Evolutionary conservation across 164 flowering plant genomes (phyloP), one percentile per base, ranked within the genome.

Genomic region (Akebia trifoliata): DNA sequence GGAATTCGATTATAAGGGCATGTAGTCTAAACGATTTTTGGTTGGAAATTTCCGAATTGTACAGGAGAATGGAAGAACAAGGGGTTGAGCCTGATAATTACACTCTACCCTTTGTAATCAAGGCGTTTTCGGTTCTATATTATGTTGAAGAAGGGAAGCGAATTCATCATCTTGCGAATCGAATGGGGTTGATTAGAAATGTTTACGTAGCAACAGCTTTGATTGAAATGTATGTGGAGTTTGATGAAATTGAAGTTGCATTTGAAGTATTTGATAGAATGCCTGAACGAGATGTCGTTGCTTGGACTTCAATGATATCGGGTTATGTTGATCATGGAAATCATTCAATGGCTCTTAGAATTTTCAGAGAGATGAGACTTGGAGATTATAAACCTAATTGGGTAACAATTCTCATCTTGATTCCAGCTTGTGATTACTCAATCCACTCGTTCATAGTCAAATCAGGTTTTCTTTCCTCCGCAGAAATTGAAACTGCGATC

Each of bases 91-190:
- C 73, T 29, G 73, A 70, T 56, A 24, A 52, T n/a, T 65, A 60
- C 59, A 70, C 73, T 17, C 63, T 65, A n/a, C 73, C 73, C 15
- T 70, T 70, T 61, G 69, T 70, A 8, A 57, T 65, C 47, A 70
- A 65, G 54, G 69, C 69, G 4, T 70, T 61, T 65, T 29, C 69
- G 17, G 21, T 25, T 47, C 45, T 70, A 10, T 56, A 6, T 56
- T 22, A 9, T 32, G 31, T 61, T 10, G 63, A 65, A 8, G 56
- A 65, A 17, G 73, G 73, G 11, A 61, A 40, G 54, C 61, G 47
- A 45, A 42, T 65, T 29, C 69, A 70, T 26, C 42, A 47, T n/a
- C 18, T 51, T 14, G 63, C 62, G 2, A 31, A 39, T 35, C 54
- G 50, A 36, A 18, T 39, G 24, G 73, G 60, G 18, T 36, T 65